Conservation (phyloP, 2,329 filamentous ascomycete species). For the Immersiporthe knoxdaviesiana region DNA sequence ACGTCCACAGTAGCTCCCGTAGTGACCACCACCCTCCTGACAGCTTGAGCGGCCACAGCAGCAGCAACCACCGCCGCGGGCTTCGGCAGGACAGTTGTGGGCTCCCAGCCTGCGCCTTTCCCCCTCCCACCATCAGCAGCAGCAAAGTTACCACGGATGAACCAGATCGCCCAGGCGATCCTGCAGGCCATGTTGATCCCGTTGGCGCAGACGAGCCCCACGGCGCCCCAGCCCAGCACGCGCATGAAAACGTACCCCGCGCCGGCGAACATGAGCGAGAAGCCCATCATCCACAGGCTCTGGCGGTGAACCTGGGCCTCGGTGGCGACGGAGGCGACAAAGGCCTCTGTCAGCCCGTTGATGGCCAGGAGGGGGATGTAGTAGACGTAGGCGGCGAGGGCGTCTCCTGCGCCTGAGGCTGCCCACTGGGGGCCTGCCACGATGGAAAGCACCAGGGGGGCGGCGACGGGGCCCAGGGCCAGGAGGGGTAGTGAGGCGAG, state of each 20-base stretch:
- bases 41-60: conserved; percentile 47
- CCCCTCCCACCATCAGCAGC: conserved; percentile 22
- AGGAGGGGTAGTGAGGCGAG: conserved; percentile 72
- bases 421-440: conserved; percentile 81
- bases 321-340: conserved; percentile 84
- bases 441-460: conserved; percentile 72
- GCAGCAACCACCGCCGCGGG: conserved; percentile 48
- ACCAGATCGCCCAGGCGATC: conserved; percentile 77
- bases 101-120: conserved; percentile 46
- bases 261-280: conserved; percentile 74
- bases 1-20: conserved; percentile 32
- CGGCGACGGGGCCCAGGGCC: conserved; percentile 73
- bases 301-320: conserved; percentile 76
- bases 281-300: conserved; percentile 80
- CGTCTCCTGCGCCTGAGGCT: conserved; percentile 69
- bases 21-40: conserved; percentile 37
- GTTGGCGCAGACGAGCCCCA: conserved; percentile 84
- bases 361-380: conserved; percentile 91
- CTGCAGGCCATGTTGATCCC: conserved; percentile 86
- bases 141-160: conserved; percentile 69
- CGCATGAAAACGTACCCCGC: conserved; percentile 76
- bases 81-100: conserved; percentile 49
- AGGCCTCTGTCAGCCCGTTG: conserved; percentile 90
- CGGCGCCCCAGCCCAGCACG: conserved; percentile 71
- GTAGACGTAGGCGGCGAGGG: conserved; percentile 82